Base-by-base conservation (phyloP, 2,329 filamentous ascomycete species). In the Aspergillus hiratsukae region DNA sequence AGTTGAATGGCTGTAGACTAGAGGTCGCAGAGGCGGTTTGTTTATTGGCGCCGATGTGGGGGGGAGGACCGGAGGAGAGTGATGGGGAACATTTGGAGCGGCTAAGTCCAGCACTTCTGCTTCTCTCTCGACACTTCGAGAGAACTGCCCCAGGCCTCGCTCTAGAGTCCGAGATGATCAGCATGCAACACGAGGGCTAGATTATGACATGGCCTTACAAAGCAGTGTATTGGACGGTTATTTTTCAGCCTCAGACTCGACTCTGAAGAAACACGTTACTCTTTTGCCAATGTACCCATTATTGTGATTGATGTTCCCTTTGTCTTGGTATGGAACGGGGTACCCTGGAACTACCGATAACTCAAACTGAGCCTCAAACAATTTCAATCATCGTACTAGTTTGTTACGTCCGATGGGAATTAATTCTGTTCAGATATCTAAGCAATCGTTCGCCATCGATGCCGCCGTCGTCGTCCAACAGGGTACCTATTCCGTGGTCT, bases 11-110 rank as follows among this genome's bases (percentile, higher is more conserved):
- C 41, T 21, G 8, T 45, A 10, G 6, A 46, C 3, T 45, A 10
- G 6, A 46, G 19, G 43, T 27, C 23, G 53, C 45, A 50, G 35
- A 52, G 43, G 57, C 25, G 57, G 40, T 58, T 58, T 46, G 43
- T 23, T 23, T 21, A 52, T 55, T 58, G 56, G 31, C 31, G 55
- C 55, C 53, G 53, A 54, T 43, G 51, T 58, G 58, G 58, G 54
- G 58, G 52, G 23, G 23, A n/a, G n/a, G n/a, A n/a, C n/a, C n/a
- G 23, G 21, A 14, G 40, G 51, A 54, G 50, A 52, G 29, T 58
- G 53, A 53, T 17, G 48, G 49, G 48, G 29, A 25, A 27, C 8
- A 46, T 23, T 25, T 46, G 21, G 19, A 46, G 43, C 43, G 43
- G 43, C 43, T 46, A 46, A 46, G 43, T 23, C 7, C 19, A 46